These are phyloP conservation scores for Linnemannia hyalina DNA, from an alignment of 192 early-diverging fungal genomes.

Conservation along the genomic window DNA sequence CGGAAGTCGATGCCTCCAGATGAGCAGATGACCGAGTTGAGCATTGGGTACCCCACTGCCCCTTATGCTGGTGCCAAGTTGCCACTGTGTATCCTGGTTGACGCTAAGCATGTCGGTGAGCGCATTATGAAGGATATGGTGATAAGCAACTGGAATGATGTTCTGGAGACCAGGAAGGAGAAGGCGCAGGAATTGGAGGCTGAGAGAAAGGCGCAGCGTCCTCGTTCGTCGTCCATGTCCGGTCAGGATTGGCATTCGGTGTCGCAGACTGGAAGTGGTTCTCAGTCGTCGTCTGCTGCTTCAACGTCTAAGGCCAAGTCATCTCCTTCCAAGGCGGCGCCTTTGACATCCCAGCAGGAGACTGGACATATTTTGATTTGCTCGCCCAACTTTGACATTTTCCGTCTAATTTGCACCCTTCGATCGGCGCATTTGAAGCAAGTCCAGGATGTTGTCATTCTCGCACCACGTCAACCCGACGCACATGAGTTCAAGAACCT, in stretches of 20 bases:
- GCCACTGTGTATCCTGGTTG: conserved; percentile 39
- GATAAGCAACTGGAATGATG: conserved; percentile 32
- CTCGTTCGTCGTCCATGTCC: neutral
- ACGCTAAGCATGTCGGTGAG: conserved; percentile 8
- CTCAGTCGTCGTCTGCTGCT: neutral
- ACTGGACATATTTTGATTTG: conserved; percentile 45
- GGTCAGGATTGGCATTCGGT: neutral
- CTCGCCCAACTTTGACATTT: conserved; percentile 53
- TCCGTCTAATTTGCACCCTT: conserved; percentile 44
- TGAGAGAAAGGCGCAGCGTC: neutral
- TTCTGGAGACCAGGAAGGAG: conserved; percentile 17
- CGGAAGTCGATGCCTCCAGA: conserved; percentile 3
- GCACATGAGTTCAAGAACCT: conserved; percentile 56
- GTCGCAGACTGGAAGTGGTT: neutral
- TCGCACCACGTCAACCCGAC: conserved; percentile 51
- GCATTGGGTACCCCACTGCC: conserved; percentile 29
- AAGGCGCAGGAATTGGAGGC: conserved; percentile 14
- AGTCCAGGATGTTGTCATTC: conserved; percentile 63
- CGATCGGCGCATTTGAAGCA: conserved; percentile 53
- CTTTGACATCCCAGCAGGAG: conserved; percentile 6
- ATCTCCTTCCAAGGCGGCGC: neutral
- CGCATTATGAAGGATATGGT: conserved; percentile 31
- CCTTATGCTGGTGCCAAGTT: conserved; percentile 42
- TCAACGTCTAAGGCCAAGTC: neutral
- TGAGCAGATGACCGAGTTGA: neutral